These are phyloP conservation scores for Alternaria tenuissima DNA, from an alignment of 2,329 filamentous ascomycete species.

Conservation along the genomic window DNA sequence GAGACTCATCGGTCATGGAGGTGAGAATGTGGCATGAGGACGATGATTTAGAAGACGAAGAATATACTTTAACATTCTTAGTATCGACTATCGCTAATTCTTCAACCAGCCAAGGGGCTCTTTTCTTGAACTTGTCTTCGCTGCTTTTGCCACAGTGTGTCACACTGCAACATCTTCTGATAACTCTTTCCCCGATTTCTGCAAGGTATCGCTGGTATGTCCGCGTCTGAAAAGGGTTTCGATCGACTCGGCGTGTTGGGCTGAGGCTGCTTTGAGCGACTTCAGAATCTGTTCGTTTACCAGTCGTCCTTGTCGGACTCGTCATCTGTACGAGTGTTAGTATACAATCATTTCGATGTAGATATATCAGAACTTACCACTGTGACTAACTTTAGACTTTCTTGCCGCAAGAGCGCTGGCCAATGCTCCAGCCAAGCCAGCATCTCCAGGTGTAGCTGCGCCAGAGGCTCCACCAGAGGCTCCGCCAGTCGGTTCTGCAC, in stretches of 20 bases:
- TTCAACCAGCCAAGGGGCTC: not conserved
- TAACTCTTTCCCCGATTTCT: not conserved
- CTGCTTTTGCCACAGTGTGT: not conserved
- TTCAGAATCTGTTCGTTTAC: constrained; percentile 49
- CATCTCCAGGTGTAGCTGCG: constrained; percentile 39
- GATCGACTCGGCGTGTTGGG: constrained; percentile 1
- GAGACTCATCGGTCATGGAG: not conserved
- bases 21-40: not conserved
- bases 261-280: constrained; percentile 1
- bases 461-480: constrained; percentile 57
- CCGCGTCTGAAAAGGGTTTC: not conserved
- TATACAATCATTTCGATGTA: constrained; percentile 15
- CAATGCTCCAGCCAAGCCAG: constrained; percentile 63
- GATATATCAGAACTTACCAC: constrained; percentile 68
- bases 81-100: constrained; percentile 5
- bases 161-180: not conserved
- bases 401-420: constrained; percentile 84
- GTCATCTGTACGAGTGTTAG: constrained; percentile 67
- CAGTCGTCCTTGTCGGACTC: constrained; percentile 80
- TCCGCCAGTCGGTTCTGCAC: constrained; percentile 53
- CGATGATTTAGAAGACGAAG: not conserved
- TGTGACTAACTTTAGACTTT: constrained; percentile 93
- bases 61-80: constrained; percentile 16
- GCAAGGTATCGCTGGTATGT: not conserved
- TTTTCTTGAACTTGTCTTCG: not conserved